phyloP scores from a whole-genome alignment of 75 land plant genomes.

The Pinus taeda region DNA sequence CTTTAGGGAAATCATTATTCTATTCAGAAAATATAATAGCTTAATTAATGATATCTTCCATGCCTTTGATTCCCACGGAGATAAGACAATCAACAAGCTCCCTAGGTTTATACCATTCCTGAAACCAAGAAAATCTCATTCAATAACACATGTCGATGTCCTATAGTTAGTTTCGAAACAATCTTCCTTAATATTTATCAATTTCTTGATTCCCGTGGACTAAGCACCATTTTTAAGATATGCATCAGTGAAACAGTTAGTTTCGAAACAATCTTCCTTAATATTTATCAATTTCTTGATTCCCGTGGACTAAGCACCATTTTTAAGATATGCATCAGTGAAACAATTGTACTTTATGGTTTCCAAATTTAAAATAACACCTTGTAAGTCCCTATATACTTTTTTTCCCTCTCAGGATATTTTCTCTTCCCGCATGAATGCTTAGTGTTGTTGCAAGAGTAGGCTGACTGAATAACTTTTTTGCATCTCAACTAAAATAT shows the following conservation, averaged over 20 bases:
- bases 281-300: slow-evolving; percentile 43
- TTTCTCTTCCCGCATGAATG: slow-evolving; percentile 71
- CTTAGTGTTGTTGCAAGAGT: slow-evolving; percentile 78
- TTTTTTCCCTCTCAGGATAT: slow-evolving; percentile 64
- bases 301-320: slow-evolving; percentile 56
- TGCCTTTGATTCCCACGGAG: too few relatives aligned
- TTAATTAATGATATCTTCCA: too few relatives aligned
- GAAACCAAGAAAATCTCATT: too few relatives aligned
- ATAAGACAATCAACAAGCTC: too few relatives aligned
- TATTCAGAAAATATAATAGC: too few relatives aligned
- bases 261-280: too few relatives aligned
- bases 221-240: slow-evolving; percentile 75
- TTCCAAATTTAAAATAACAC: slow-evolving; percentile 9
- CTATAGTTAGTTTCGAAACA: too few relatives aligned
- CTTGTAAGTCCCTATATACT: slow-evolving; percentile 45
- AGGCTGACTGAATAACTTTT: slow-evolving; percentile 49
- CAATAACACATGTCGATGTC: too few relatives aligned
- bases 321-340: slow-evolving; percentile 74
- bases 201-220: slow-evolving; percentile 52
- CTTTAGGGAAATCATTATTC: too few relatives aligned
- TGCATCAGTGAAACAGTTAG: slow-evolving; percentile 56
- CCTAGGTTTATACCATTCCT: too few relatives aligned
- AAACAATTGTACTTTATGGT: slow-evolving; percentile 55
- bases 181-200: too few relatives aligned
- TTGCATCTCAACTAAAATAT: slow-evolving; percentile 57